Evolutionary conservation across 306 rosid genomes (phyloP).

Genomic region (Acacia confusa): DNA sequence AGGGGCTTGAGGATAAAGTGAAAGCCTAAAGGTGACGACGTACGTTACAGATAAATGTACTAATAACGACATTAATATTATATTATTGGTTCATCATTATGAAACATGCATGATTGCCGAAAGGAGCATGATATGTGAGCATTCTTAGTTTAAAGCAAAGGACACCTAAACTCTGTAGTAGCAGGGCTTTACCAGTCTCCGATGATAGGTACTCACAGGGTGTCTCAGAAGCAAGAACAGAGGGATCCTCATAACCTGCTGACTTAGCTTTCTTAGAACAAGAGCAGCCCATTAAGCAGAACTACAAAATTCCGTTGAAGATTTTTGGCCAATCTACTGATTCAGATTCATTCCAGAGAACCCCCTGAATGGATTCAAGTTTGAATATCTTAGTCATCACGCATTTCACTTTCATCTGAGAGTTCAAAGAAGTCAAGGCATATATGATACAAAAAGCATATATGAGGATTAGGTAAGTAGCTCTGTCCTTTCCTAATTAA

Average conservation of each 20-base stretch:
- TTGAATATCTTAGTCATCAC: neutral
- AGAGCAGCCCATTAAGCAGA: constrained; percentile 59
- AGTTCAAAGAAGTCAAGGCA: neutral
- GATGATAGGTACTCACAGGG: constrained; percentile 53
- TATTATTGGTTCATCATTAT: neutral
- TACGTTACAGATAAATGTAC: neutral
- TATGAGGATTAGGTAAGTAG: neutral
- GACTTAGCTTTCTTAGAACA: constrained; percentile 39
- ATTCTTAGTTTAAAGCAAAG: neutral
- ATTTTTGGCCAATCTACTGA: neutral
- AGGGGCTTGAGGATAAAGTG: neutral
- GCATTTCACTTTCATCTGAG: neutral
- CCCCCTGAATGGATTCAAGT: neutral
- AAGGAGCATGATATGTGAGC: neutral
- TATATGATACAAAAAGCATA: neutral
- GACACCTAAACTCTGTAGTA: neutral
- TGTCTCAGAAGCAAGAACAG: constrained; percentile 65
- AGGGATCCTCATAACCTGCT: constrained; percentile 62
- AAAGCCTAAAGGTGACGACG: neutral
- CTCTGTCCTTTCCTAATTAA: constrained; percentile 18
- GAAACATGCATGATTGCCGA: neutral
- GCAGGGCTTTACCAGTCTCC: neutral
- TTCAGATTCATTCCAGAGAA: neutral
- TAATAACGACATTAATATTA: neutral
- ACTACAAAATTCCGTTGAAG: constrained; percentile 19